These are phyloP conservation scores for Ramaria sp. DNA, from an alignment of 768 basidiomycete species.

Conservation along the genomic window DNA sequence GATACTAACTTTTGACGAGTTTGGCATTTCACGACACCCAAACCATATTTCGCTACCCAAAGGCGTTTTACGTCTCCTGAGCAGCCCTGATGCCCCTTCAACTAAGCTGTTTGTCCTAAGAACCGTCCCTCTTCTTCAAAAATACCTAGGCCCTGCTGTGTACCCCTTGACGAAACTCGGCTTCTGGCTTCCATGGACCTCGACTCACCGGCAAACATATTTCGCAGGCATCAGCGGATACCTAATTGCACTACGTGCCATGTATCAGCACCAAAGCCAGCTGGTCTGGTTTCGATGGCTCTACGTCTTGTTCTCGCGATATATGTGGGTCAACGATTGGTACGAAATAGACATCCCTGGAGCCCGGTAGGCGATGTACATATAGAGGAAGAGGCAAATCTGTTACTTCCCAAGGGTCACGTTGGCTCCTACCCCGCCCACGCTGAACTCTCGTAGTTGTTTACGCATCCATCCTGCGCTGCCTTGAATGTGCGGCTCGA, in stretches of 20 bases:
- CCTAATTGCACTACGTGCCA: conserved; percentile 47
- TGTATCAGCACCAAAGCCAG: conserved; percentile 65
- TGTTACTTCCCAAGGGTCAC: conserved; percentile 14
- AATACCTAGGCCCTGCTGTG: conserved; percentile 36
- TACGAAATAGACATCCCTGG: not conserved
- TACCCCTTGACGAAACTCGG: conserved; percentile 31
- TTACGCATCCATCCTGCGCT: not conserved
- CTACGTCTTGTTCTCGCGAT: conserved; percentile 67
- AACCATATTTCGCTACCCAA: conserved; percentile 69
- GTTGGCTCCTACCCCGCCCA: conserved; percentile 32
- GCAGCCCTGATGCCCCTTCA: conserved; percentile 19
- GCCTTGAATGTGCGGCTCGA: not conserved
- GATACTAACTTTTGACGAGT: conserved; percentile 78
- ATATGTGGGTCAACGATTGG: conserved; percentile 93
- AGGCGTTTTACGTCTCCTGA: conserved; percentile 38
- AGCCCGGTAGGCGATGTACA: no score
- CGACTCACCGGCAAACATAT: conserved; percentile 29
- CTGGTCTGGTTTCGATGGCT: conserved; percentile 78
- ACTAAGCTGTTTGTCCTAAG: conserved; percentile 45
- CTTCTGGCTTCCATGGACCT: conserved; percentile 16
- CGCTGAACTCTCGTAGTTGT: not conserved
- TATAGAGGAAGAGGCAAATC: not conserved
- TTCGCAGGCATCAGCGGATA: conserved; percentile 51
- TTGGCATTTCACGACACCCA: conserved; percentile 74
- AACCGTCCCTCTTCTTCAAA: conserved; percentile 42